Percentiles rank a stretch among this genome's conserved stretches.
These are phyloP conservation scores for Solanum corneliomulleri DNA, from an alignment of 257 asterid genomes.

Conservation along the genomic window DNA sequence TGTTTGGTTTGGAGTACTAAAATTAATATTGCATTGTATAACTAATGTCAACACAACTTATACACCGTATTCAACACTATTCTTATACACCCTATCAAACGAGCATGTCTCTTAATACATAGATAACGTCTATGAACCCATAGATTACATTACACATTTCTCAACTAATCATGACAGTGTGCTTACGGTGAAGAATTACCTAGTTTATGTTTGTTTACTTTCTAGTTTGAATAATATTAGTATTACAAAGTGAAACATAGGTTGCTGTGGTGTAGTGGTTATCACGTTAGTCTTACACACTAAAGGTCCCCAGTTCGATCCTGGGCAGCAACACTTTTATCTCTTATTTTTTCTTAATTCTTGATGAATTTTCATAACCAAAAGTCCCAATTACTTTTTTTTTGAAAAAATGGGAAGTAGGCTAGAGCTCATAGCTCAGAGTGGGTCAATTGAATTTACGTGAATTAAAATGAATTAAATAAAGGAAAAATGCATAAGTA, in stretches of 20 bases:
- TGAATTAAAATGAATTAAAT: not conserved
- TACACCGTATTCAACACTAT: not conserved
- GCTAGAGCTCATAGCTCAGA: not conserved
- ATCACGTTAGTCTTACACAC: constrained; percentile 73
- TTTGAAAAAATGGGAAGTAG: not conserved
- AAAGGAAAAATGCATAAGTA: too few species aligned
- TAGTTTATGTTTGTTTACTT: not conserved
- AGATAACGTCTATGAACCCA: not conserved
- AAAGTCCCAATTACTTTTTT: too few species aligned
- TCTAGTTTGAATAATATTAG: rapidly evolving
- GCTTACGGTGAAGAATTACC: not conserved
- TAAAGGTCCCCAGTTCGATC: constrained; percentile 93
- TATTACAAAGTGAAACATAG: too few species aligned
- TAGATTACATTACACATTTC: not conserved
- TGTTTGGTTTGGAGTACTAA: too few species aligned
- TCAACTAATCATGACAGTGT: not conserved
- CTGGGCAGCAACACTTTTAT: constrained; percentile 53
- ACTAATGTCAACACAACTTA: too few species aligned
- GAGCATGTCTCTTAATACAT: not conserved
- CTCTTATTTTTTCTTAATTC: too few species aligned
- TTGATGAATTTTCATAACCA: too few species aligned
- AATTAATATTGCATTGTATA: too few species aligned
- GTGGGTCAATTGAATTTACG: not conserved
- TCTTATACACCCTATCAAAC: not conserved
- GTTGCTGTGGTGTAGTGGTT: constrained; percentile 62